Base-by-base conservation (phyloP, 2,329 filamentous ascomycete species). In the Colletotrichum nymphaeae region DNA sequence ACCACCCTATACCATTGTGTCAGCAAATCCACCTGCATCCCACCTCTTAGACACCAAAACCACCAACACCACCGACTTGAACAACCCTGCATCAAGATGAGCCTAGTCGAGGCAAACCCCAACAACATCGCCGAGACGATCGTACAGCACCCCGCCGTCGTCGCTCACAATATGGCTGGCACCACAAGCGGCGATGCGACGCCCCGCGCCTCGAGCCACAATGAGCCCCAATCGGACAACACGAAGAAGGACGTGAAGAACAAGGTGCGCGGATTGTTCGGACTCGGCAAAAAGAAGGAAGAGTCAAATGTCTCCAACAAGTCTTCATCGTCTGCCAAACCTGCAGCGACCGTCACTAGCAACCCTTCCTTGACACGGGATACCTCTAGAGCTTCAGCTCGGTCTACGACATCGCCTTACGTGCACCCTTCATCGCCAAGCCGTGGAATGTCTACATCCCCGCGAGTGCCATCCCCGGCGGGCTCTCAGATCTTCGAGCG, bases 401-500 rank as follows among this genome's bases (percentile, higher is more conserved):
- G 77, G 63, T 80, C 83, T 69, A 85, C 85, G 64, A 81, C 83
- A 22, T 89, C 86, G 64, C 84, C 58, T 78, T 82, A 26, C 82
- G 81, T 84, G 59, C 81, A 87, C 12, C 90, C 92, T 16, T 86
- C 91, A 0, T 95, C 93, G 3, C 93, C 94, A 4, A 87, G 85
- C 72, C 90, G 91, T 70, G 90, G 89, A 64, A 83, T 94, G 57
- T 92, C 93, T 14, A 89, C 90, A 11, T 96, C 95, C 9, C 93
- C 95, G 5, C 89, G 93, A 62, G 84, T 95, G 57, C 90, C 93
- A 66, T 97, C 95, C 24, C 94, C 95, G 16, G 94, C 95, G 12
- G 88, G 89, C 32, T 93, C 91, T 5, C 91, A 93, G 77, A 98
- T 98, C 78, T 98, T 98, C 80, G 96, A 98, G 86, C 93, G 96